phyloP scores from a whole-genome alignment of 2,329 filamentous ascomycete genomes.

The Cladosporium sp. region DNA sequence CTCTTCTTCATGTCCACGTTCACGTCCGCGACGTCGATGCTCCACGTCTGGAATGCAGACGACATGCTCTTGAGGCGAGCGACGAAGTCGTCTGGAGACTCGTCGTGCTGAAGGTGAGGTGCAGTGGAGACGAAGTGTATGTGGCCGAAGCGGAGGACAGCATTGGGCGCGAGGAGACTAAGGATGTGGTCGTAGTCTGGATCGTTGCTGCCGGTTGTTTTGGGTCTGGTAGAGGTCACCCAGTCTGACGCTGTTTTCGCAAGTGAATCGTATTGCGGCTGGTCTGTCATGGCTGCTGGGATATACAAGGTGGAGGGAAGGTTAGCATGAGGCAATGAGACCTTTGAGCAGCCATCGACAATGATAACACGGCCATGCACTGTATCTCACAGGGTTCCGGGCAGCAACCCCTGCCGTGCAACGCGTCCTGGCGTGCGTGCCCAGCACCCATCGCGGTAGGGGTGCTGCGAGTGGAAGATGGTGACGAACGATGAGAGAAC shows the following conservation, averaged over 20 bases:
- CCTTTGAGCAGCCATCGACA: background rate
- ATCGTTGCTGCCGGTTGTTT: conserved; percentile 24
- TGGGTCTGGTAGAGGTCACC: conserved; percentile 23
- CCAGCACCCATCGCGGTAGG: background rate
- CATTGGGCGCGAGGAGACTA: conserved; percentile 24
- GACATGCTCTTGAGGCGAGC: conserved; percentile 30
- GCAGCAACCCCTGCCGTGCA: background rate
- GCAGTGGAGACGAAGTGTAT: conserved; percentile 30
- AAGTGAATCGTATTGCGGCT: conserved; percentile 23
- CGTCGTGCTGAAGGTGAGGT: conserved; percentile 27
- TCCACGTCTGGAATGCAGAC: conserved; percentile 29
- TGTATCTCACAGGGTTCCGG: background rate
- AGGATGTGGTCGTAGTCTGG: conserved; percentile 26
- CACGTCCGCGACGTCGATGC: conserved; percentile 25
- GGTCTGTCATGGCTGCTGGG: conserved; percentile 6
- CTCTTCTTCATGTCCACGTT: conserved; percentile 33
- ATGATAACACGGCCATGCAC: no score
- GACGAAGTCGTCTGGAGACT: conserved; percentile 28
- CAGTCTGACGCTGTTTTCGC: conserved; percentile 22
- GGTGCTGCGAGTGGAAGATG: background rate
- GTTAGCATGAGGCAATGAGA: background rate
- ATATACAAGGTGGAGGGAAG: background rate
- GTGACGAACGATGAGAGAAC: background rate
- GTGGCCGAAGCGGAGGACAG: conserved; percentile 35
- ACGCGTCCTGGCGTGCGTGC: background rate